A percentile compares a stretch with the other conserved stretches of the same genome.
Evolutionary conservation across 1,139 yeast species (phyloP).

Genomic region (Geotrichum candidum): DNA sequence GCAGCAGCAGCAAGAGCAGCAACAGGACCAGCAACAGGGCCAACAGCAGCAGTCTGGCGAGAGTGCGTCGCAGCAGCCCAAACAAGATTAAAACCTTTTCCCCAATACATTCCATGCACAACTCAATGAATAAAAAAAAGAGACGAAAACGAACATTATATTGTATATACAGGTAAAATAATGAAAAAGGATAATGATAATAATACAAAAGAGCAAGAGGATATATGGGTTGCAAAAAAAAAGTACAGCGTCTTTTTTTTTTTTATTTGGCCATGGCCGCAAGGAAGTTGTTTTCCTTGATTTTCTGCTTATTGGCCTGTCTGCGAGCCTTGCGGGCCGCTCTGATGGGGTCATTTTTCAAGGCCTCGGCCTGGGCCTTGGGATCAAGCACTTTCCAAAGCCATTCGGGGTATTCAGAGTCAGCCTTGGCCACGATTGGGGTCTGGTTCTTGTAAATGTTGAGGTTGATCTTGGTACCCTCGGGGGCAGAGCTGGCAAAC

Average conservation of each 20-base stretch:
- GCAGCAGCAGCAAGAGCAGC: neutral
- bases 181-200: neutral
- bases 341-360: constrained; percentile 56
- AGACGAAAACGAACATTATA: neutral
- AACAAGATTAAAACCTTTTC: neutral
- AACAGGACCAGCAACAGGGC: neutral
- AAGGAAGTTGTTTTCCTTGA: constrained; percentile 70
- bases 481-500: constrained; percentile 40
- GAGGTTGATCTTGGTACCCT: constrained; percentile 77
- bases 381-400: constrained; percentile 82
- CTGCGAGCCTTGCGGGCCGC: constrained; percentile 66
- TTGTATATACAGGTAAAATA: neutral
- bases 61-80: neutral
- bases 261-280: constrained; percentile 31
- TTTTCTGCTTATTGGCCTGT: constrained; percentile 58
- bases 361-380: constrained; percentile 46
- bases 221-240: neutral
- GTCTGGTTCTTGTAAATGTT: constrained; percentile 72
- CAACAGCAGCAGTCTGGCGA: neutral
- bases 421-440: constrained; percentile 87
- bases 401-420: constrained; percentile 90
- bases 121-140: neutral
- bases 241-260: no score
- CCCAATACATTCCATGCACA: neutral
- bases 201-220: neutral